A percentile compares a stretch with the other conserved stretches of the same genome.
Evolutionary conservation across 1,284 basidiomycete genomes (phyloP).

Genomic region (Microbotryum saponariae): DNA sequence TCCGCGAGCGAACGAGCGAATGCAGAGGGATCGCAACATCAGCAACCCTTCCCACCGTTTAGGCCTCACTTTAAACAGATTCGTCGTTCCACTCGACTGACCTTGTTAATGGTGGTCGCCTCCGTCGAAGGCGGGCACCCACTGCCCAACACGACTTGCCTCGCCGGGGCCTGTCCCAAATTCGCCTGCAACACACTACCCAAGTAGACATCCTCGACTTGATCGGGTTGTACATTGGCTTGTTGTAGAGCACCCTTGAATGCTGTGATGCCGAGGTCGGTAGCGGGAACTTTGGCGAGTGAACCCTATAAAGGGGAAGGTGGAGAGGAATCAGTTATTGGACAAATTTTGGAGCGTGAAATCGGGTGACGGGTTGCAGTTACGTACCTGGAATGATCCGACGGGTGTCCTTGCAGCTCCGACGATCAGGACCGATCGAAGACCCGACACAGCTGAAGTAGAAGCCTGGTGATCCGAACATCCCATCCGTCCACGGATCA

Average conservation of each 20-base stretch:
- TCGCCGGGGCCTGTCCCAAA: constrained; percentile 42
- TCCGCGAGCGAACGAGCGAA: not conserved
- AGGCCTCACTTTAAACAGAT: too few relatives aligned
- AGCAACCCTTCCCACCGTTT: too few relatives aligned
- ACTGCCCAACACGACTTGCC: constrained; percentile 61
- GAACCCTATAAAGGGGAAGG: constrained; percentile 54
- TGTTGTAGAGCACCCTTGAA: constrained; percentile 80
- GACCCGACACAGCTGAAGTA: not conserved
- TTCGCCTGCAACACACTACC: constrained; percentile 56
- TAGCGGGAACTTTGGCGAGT: constrained; percentile 76
- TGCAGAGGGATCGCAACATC: not conserved
- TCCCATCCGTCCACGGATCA: too few relatives aligned
- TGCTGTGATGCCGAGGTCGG: constrained; percentile 76
- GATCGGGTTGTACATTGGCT: constrained; percentile 68
- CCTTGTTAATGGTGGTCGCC: constrained; percentile 88
- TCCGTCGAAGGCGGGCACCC: constrained; percentile 76
- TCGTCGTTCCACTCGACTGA: not conserved
- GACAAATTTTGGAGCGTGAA: too few relatives aligned
- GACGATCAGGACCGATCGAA: constrained; percentile 2
- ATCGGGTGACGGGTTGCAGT: too few relatives aligned
- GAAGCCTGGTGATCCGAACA: not conserved
- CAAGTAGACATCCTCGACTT: constrained; percentile 88
- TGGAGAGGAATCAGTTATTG: not conserved
- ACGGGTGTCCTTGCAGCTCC: constrained; percentile 71
- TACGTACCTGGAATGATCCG: constrained; percentile 57